Conservation (phyloP, 208 protist species). For the Leishmania major region DNA sequence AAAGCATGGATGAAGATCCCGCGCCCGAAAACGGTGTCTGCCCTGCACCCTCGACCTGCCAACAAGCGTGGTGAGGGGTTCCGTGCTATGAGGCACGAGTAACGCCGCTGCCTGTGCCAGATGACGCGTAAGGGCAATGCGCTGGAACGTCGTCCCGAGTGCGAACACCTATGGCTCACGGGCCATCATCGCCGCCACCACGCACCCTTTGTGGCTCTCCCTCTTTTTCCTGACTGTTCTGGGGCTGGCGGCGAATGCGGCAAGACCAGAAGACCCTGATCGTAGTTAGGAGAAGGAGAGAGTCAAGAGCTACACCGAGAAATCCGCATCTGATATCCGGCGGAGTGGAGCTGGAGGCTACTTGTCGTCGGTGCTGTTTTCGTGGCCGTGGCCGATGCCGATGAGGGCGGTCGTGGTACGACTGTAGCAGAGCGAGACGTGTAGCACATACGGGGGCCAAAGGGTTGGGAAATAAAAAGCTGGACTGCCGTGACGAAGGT, state of each 20-base stretch:
- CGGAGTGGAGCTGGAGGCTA: neutral
- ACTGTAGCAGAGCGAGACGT: neutral
- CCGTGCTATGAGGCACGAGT: neutral
- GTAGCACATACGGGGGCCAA: neutral
- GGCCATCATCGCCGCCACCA: neutral
- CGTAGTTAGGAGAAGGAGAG: neutral
- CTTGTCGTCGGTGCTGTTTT: neutral
- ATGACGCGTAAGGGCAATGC: neutral
- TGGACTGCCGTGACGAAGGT: neutral
- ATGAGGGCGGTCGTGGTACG: neutral
- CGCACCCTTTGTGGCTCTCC: neutral
- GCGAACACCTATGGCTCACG: neutral
- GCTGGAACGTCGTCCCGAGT: neutral
- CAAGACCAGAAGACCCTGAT: neutral
- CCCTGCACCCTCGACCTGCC: neutral
- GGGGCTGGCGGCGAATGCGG: neutral
- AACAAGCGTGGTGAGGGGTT: neutral
- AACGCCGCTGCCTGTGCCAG: neutral
- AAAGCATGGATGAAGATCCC: neutral
- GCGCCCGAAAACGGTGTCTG: neutral
- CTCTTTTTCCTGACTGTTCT: neutral
- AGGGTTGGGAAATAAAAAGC: neutral
- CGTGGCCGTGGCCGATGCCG: neutral
- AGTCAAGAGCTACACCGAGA: neutral
- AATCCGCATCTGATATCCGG: neutral